Evolutionary conservation across 2,329 filamentous ascomycete species (phyloP), one percentile per base, ranked within the genome.

Genomic region (Fonsecaea monophora): DNA sequence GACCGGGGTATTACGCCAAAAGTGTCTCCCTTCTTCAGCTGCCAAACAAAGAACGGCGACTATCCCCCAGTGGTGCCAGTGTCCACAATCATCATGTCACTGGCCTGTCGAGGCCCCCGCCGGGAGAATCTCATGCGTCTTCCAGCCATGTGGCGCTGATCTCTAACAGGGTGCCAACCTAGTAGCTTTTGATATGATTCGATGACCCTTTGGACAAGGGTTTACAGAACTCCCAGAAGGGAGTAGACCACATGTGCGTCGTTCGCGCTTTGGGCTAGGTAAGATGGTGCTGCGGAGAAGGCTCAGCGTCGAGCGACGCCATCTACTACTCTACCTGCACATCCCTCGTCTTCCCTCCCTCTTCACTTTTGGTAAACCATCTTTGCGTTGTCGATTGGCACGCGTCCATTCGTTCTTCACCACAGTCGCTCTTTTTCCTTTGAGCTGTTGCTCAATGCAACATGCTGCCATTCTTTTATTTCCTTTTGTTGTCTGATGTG

Each of bases 381-480:
- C 60, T 34, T 66, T 66, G 62, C 64, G 48, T 65, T 62, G 60
- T 65, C 57, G 34, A 58, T 34, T 45, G 55, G 55, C 53, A 66
- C 67, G 69, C 69, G 66, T 69, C 67, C 69, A 35, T 56, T 71
- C 67, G 58, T 69, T 68, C 62, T 48, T 48, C 15, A 30, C 42
- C 25, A n/a, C 34, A 42, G 67, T 62, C 67, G 62, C 55, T 69
- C 67, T 58, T 65, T 69, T 69, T 32, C 30, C 57, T 35, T 56
- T 61, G 68, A 69, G 69, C 67, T 65, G 59, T 69, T 67, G 69
- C 65, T 35, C 53, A 37, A 38, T 63, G 62, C 69, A 71, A 69
- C 56, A 71, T 71, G 69, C 69, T 67, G 69, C 62, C 69, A 66
- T 60, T 71, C 69, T 30, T 69, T 71, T 64, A 58, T 60, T 56